Conservation (phyloP, 2,329 filamentous ascomycete genomes). For the Zymoseptoria crescenta region DNA sequence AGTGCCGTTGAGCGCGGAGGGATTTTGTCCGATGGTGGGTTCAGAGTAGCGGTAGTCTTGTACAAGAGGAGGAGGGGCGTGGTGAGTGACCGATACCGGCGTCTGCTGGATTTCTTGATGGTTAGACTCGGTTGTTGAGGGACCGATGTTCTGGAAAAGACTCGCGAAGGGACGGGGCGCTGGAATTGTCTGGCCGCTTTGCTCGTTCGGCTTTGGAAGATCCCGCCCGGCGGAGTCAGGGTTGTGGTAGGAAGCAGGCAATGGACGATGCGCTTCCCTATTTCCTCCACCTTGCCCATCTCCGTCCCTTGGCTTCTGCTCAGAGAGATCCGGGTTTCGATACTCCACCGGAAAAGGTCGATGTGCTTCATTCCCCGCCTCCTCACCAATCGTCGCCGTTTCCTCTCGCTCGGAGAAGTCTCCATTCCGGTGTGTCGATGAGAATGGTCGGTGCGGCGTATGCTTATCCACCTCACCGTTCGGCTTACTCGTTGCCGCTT, state of each 20-base stretch:
- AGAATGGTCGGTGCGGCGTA: not conserved
- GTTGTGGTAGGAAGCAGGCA: not conserved
- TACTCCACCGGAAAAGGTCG: not conserved
- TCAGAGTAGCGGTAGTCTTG: not conserved
- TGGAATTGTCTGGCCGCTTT: not conserved
- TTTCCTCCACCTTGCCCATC: not conserved
- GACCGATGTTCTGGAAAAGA: not conserved
- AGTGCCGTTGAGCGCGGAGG: no score
- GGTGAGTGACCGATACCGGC: not conserved
- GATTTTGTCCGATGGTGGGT: not conserved
- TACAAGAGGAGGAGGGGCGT: not conserved
- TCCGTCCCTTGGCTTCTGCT: not conserved
- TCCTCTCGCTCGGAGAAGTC: not conserved
- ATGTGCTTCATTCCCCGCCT: not conserved
- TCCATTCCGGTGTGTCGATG: not conserved
- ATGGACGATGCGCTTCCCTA: not conserved
- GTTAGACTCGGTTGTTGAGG: not conserved
- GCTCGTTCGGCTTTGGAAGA: no score
- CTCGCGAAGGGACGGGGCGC: not conserved
- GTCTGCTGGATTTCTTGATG: not conserved
- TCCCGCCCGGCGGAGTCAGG: not conserved
- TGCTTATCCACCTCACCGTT: not conserved
- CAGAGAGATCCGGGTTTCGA: not conserved
- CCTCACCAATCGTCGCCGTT: not conserved
- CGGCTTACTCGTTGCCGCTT: no score